Percentiles rank a stretch among this genome's conserved stretches.
phyloP scores from a whole-genome alignment of 805 yeast genomes.

The Candida berthetii region DNA sequence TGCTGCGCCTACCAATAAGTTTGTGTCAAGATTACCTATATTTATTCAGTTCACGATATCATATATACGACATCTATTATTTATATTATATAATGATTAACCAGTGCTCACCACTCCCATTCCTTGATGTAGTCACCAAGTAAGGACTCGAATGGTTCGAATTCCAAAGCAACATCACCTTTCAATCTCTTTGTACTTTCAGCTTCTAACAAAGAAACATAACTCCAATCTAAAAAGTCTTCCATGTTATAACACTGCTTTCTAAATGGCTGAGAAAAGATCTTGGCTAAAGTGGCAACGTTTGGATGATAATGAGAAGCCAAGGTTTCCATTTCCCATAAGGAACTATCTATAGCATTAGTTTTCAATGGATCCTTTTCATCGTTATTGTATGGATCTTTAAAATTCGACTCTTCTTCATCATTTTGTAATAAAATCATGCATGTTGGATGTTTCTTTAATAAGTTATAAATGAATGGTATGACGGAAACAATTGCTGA shows the following conservation, averaged over 20 bases:
- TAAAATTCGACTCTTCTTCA: conserved; percentile 23
- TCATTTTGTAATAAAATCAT: conserved; percentile 73
- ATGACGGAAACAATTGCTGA: conserved; percentile 81
- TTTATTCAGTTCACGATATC: too few relatives aligned
- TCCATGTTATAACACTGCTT: conserved; percentile 86
- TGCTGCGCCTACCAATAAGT: too few relatives aligned
- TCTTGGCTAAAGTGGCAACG: conserved; percentile 84
- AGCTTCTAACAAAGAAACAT: conserved; percentile 54
- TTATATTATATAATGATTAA: too few relatives aligned
- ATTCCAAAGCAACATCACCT: conserved; percentile 74
- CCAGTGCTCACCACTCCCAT: conserved; percentile 22
- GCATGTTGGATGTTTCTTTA: conserved; percentile 91
- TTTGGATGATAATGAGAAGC: conserved; percentile 92
- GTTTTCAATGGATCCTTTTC: conserved; percentile 77
- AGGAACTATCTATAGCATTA: conserved; percentile 73
- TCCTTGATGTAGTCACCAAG: conserved; percentile 18
- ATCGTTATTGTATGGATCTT: conserved; percentile 60
- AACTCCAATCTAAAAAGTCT: conserved; percentile 91
- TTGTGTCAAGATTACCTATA: too few relatives aligned
- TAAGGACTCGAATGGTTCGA: conserved; percentile 32
- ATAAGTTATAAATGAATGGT: conserved; percentile 86
- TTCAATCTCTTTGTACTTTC: conserved; percentile 62
- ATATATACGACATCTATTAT: too few relatives aligned
- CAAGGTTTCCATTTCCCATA: conserved; percentile 86
- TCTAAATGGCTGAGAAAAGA: conserved; percentile 84